These are phyloP conservation scores for Linnemannia schmuckeri DNA, from an alignment of 192 early-diverging fungal genomes.

Conservation along the genomic window DNA sequence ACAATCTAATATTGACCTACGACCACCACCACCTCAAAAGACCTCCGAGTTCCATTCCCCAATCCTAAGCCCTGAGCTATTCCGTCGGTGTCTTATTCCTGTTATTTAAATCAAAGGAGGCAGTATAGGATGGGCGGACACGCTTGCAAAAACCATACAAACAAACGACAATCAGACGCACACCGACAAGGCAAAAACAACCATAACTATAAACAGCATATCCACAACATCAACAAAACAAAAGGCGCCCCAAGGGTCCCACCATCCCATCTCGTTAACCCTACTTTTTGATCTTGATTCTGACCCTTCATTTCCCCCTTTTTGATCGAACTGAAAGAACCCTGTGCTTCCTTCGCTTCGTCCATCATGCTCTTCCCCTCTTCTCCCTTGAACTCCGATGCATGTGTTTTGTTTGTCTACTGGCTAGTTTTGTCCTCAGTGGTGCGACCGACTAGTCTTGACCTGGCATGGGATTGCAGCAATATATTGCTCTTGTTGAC, in stretches of 20 bases:
- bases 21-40: neutral
- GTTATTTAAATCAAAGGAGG: neutral
- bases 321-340: neutral
- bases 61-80: neutral
- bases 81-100: neutral
- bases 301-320: slow-evolving; percentile 2
- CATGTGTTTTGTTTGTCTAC: neutral
- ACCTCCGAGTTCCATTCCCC: slow-evolving; percentile 4
- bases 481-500: neutral
- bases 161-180: neutral
- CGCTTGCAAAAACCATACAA: neutral
- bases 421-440: no score
- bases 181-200: neutral
- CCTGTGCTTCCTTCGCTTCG: slow-evolving; percentile 12
- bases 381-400: slow-evolving; percentile 12
- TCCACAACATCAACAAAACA: neutral
- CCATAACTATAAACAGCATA: neutral
- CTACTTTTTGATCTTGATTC: slow-evolving; percentile 12
- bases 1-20: neutral
- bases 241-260: neutral
- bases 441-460: no score
- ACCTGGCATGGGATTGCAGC: no score
- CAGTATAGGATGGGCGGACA: neutral
- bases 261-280: neutral
- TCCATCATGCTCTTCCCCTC: slow-evolving; percentile 3